Evolutionary conservation across 139 green algal genomes (phyloP), one percentile per base, ranked within the genome.

Genomic region (Chlamydomonas eustigma): DNA sequence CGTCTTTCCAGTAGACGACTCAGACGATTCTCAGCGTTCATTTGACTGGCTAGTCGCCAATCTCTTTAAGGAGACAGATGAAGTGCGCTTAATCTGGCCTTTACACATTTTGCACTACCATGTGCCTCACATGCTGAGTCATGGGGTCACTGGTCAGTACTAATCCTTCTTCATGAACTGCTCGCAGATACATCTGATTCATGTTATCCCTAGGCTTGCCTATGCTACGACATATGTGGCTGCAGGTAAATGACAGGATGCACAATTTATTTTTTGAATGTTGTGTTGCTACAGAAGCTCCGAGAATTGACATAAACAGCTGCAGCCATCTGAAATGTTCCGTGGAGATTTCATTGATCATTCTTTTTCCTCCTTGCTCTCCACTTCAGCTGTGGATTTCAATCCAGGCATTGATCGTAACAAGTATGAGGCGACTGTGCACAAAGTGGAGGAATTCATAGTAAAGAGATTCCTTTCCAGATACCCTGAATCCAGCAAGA

Each of bases 401-500:
- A 71, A 35, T 2, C 77, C 75, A 3, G 75, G 77, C 35, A 82
- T 87, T 35, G 80, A 87, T n/a, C 70, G 78, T 1, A 75, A 83
- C 30, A 76, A 76, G 12, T 84, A 84, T 35, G 81, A 87, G 39
- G 78, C 50, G 8, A 51, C 39, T 0, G 72, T 87, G 22, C 75
- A 51, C n/a, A 80, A 83, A 35, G 51, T 75, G 2, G 81, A 87
- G 52, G 64, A 44, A 0, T 83, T 87, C 75, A 84, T 87, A 33
- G 81, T 87, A 2, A 79, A 77, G 37, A 71, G 81, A 1, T 87
- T 84, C 75, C 81, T 87, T 22, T 82, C 78, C 2, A 22, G 50
- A 1, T 75, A 84, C 18, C 78, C 78, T 12, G 4, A 37, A 37
- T 3, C 52, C 28, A 64, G 37, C 36, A 37, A 80, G 8, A 78